phyloP scores from a whole-genome alignment of 1,139 yeast species.

The Scheffersomyces parashehatae region DNA sequence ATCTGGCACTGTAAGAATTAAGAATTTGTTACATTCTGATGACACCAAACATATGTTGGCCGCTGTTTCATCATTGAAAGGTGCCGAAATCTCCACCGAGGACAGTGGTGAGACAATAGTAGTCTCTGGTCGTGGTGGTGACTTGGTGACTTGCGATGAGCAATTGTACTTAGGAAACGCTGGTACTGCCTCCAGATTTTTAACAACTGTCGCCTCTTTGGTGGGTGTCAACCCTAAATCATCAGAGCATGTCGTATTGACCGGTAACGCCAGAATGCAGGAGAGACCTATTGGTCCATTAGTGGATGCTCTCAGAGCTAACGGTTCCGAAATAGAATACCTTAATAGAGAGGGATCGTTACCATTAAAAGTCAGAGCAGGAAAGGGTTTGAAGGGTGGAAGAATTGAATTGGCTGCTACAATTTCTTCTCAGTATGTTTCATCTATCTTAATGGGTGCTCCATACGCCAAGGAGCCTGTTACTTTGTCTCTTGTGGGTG shows the following conservation, averaged over 20 bases:
- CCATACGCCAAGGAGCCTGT: constrained; percentile 92
- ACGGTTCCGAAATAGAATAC: constrained; percentile 76
- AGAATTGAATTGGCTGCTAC: constrained; percentile 93
- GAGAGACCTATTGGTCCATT: constrained; percentile 97
- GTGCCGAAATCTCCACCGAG: constrained; percentile 78
- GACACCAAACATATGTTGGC: constrained; percentile 94
- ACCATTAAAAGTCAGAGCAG: constrained; percentile 75
- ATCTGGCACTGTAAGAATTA: constrained; percentile 76
- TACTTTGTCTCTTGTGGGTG: constrained; percentile 86
- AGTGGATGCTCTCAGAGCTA: constrained; percentile 82
- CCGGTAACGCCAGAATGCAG: constrained; percentile 97
- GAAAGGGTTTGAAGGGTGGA: constrained; percentile 81
- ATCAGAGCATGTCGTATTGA: constrained; percentile 57
- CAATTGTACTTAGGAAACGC: constrained; percentile 93
- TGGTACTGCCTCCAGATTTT: constrained; percentile 95
- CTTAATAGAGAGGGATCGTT: constrained; percentile 77
- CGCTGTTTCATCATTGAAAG: constrained; percentile 77
- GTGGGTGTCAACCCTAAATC: constrained; percentile 46
- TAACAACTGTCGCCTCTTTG: constrained; percentile 86
- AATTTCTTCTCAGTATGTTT: constrained; percentile 94
- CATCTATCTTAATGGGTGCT: constrained; percentile 95
- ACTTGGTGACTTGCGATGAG: constrained; percentile 55
- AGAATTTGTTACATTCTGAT: constrained; percentile 88
- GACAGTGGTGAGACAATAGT: constrained; percentile 89
- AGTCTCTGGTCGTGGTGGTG: constrained; percentile 85